Base-by-base conservation (phyloP, 192 early-diverging fungal species). In the Rhizophlyctis rosea region DNA sequence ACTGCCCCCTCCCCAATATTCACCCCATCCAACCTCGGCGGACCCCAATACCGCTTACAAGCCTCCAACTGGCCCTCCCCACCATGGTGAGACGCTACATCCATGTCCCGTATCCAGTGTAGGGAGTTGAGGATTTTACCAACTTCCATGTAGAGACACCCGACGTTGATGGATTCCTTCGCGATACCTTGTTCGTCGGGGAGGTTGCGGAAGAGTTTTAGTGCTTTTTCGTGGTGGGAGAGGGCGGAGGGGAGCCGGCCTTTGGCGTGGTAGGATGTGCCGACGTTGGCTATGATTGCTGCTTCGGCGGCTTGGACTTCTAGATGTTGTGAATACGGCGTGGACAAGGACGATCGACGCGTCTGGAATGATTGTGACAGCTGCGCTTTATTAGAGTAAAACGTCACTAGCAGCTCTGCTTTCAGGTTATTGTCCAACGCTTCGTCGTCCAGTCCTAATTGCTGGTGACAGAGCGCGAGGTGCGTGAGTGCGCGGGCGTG, bases 401-500 rank as follows among this genome's bases (percentile, higher is more conserved):
- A 62, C 36, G 65, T 48, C 9, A 67, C 60, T 16, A 68, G 50
- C 7, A 56, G 39, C 35, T 68, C 61, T 24, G 65, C 61, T 50
- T 62, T 59, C 57, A 33, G 34, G 57, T 77, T 66, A 54, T 61
- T 65, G 16, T 57, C 48, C 24, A 78, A 52, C 2, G 72, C 70
- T 48, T 60, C 69, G 50, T 75, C 77, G 50, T 75, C 73, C 34
- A 75, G 73, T 2, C 73, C 77, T 11, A 76, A 50, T 21, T 63
- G 49, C 35, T 76, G 74, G 68, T 69, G 72, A 47, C 77, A 80
- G 1, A 66, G 62, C 2, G 74, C 78, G 18, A 83, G 48, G 62
- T 83, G 81, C 4, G 70, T 83, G 18, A 83, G 50, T 4, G 78
- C 72, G 3, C 76, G 64, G 3, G 71, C 47, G 54, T 77, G 80